Conservation (phyloP, 1,139 yeast species). For the Arxiozyma slooffiae region DNA sequence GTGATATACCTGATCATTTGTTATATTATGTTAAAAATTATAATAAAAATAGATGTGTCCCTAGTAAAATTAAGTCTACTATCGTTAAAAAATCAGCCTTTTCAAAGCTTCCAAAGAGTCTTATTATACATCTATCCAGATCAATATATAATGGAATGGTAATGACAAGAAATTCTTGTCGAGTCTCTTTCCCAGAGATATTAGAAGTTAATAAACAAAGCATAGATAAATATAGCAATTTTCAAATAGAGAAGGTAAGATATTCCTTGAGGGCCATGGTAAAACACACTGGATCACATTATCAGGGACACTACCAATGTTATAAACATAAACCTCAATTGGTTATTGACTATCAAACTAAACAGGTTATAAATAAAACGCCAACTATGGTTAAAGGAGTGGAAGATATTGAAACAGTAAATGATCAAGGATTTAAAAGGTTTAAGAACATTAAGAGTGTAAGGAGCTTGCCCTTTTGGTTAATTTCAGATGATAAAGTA, state of each 20-base stretch:
- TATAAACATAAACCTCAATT: constrained; percentile 59
- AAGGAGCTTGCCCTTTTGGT: constrained; percentile 68
- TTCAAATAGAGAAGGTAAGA: constrained; percentile 20
- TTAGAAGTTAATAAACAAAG: constrained; percentile 39
- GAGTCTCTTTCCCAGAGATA: constrained; percentile 54
- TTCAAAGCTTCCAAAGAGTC: constrained; percentile 56
- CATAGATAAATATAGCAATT: constrained; percentile 21
- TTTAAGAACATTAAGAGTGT: constrained; percentile 42
- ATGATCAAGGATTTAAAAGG: constrained; percentile 6
- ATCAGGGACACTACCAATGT: constrained; percentile 84
- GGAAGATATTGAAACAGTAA: background rate
- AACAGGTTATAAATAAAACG: constrained; percentile 29
- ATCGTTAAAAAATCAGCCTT: constrained; percentile 58
- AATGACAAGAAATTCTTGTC: constrained; percentile 66
- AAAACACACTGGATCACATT: constrained; percentile 81
- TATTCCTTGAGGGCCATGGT: constrained; percentile 65
- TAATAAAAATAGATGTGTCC: constrained; percentile 36
- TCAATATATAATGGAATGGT: constrained; percentile 67
- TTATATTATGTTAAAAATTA: constrained; percentile 41
- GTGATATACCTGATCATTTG: constrained; percentile 42
- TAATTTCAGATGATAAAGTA: constrained; percentile 66
- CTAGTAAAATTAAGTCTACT: constrained; percentile 46
- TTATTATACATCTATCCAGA: constrained; percentile 73
- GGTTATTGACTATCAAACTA: constrained; percentile 38
- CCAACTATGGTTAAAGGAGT: background rate